Evolutionary conservation across 768 basidiomycete species (phyloP).

Genomic region (Phaffia australis): DNA sequence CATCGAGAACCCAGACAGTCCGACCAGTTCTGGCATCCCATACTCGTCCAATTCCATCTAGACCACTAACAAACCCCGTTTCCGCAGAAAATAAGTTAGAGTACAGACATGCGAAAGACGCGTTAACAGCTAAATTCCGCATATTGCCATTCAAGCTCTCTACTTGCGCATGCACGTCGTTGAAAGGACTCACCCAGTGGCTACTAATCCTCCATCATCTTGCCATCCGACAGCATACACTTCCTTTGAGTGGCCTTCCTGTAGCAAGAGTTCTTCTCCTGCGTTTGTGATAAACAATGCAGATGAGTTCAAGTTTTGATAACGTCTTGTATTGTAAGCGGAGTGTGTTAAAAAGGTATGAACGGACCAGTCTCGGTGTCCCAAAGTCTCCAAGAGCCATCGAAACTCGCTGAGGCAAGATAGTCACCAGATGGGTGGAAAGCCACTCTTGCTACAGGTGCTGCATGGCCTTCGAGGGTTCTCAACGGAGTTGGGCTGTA

Average conservation of each 20-base stretch:
- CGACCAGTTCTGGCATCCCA: constrained; percentile 94
- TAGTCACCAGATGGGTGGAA: constrained; percentile 95
- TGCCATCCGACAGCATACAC: constrained; percentile 96
- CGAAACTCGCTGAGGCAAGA: constrained; percentile 88
- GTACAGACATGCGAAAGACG: neutral
- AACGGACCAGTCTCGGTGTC: constrained; percentile 62
- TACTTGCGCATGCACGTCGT: neutral
- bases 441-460: constrained; percentile 81
- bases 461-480: constrained; percentile 74
- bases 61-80: constrained; percentile 49
- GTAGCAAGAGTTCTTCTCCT: constrained; percentile 58
- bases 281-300: neutral
- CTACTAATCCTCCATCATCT: constrained; percentile 80
- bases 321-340: neutral
- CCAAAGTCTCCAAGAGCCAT: constrained; percentile 96
- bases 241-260: constrained; percentile 96
- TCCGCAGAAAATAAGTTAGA: neutral
- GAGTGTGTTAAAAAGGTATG: neutral
- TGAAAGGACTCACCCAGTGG: constrained; percentile 62
- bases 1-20: constrained; percentile 96
- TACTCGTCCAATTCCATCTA: constrained; percentile 91
- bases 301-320: neutral
- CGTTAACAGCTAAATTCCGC: no score
- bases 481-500: constrained; percentile 77
- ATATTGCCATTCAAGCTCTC: neutral